Evolutionary conservation across 2,329 filamentous ascomycete genomes (phyloP).

Genomic region (Pseudocercospora pini-densiflorae): DNA sequence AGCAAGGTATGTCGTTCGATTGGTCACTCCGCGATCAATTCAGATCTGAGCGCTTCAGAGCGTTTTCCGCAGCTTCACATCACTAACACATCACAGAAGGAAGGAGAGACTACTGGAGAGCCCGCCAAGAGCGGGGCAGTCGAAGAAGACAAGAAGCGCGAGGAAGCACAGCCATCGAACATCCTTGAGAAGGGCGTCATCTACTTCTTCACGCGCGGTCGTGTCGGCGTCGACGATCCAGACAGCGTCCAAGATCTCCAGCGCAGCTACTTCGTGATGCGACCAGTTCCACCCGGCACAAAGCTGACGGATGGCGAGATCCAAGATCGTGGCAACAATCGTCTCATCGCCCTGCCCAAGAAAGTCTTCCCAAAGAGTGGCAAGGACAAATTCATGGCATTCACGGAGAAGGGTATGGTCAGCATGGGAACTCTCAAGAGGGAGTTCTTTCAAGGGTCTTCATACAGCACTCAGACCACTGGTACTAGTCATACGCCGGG

Average conservation of each 20-base stretch:
- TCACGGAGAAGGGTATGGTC: constrained; percentile 75
- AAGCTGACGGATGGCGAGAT: constrained; percentile 65
- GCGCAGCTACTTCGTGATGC: constrained; percentile 78
- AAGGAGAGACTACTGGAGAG: constrained; percentile 23
- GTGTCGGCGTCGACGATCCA: constrained; percentile 74
- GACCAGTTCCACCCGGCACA: constrained; percentile 72
- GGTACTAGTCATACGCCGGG: constrained; percentile 71
- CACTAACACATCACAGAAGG: no score
- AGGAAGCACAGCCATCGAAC: constrained; percentile 59
- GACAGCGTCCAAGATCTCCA: constrained; percentile 72
- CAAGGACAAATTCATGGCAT: constrained; percentile 75
- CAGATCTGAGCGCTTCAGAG: background rate
- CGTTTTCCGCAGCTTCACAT: background rate
- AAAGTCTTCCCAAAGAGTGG: constrained; percentile 75
- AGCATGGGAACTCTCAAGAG: constrained; percentile 73
- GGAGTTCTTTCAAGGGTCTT: constrained; percentile 67
- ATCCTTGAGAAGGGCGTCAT: constrained; percentile 87
- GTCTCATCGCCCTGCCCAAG: constrained; percentile 80
- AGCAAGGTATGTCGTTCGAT: constrained; percentile 28
- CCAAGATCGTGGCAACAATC: constrained; percentile 64
- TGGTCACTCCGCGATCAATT: background rate
- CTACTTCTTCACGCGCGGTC: constrained; percentile 86
- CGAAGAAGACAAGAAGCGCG: constrained; percentile 55
- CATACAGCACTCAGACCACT: constrained; percentile 76
- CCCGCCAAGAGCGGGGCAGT: constrained; percentile 45